A percentile compares a stretch with the other conserved stretches of the same genome.
Evolutionary conservation across 2,329 filamentous ascomycete genomes (phyloP).

Genomic region (Ramichloridium luteum): DNA sequence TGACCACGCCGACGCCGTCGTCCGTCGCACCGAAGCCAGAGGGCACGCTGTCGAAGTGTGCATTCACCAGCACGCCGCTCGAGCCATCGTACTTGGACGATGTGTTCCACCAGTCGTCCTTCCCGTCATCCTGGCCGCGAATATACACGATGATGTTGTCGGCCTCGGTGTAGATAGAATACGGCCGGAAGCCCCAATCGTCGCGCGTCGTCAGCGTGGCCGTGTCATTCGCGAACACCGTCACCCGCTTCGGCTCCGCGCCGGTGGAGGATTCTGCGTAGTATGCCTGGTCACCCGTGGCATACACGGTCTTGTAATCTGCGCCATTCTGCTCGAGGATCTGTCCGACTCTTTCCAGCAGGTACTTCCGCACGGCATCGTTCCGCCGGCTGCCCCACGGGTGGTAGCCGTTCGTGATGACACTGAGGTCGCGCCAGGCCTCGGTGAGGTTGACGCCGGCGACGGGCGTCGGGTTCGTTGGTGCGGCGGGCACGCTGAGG

Average conservation of each 20-base stretch:
- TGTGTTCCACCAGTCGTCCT: conserved; percentile 58
- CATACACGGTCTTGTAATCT: conserved; percentile 24
- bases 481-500: conserved; percentile 58
- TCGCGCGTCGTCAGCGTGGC: conserved; percentile 59
- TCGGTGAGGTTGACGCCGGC: conserved; percentile 66
- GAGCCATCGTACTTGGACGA: conserved; percentile 27
- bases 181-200: conserved; percentile 14
- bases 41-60: conserved; percentile 87
- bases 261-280: conserved; percentile 8
- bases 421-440: conserved; percentile 73
- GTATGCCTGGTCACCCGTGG: conserved; percentile 25
- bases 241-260: conserved; percentile 29
- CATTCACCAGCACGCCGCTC: conserved; percentile 81
- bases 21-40: conserved; percentile 90
- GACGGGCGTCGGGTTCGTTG: conserved; percentile 40
- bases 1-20: conserved; percentile 82
- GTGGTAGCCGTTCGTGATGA: conserved; percentile 63
- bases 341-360: conserved; percentile 56
- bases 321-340: conserved; percentile 55
- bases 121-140: conserved; percentile 62
- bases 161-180: conserved; percentile 70
- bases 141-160: conserved; percentile 90
- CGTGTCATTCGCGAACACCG: conserved; percentile 64
- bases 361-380: conserved; percentile 64
- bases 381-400: conserved; percentile 55